Percentiles rank a stretch among this genome's conserved stretches.
Evolutionary conservation across 1,284 basidiomycete species (phyloP).

Genomic region (Ustilago tritici): DNA sequence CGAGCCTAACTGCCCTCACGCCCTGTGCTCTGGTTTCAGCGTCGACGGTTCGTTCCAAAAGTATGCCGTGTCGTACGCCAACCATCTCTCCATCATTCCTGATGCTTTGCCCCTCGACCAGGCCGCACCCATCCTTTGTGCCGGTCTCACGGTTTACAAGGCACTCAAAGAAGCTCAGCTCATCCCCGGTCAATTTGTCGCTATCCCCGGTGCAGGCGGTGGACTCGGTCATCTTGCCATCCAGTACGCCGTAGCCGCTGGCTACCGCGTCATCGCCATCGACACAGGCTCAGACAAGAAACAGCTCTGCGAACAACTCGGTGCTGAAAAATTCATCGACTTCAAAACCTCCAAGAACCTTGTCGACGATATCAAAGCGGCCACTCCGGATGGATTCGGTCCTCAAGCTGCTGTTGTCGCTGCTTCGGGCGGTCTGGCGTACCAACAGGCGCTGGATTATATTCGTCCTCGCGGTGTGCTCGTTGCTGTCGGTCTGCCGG

Average conservation of each 20-base stretch:
- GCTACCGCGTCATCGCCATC: slow-evolving; percentile 81
- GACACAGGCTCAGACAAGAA: slow-evolving; percentile 83
- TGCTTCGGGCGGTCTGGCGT: slow-evolving; percentile 73
- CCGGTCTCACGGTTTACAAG: slow-evolving; percentile 83
- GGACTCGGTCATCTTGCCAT: slow-evolving; percentile 72
- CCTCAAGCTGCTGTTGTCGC: slow-evolving; percentile 75
- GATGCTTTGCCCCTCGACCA: slow-evolving; percentile 75
- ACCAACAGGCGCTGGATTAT: slow-evolving; percentile 76
- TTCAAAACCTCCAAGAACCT: slow-evolving; percentile 76
- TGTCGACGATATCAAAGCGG: slow-evolving; percentile 76
- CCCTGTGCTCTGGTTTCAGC: slow-evolving; percentile 72
- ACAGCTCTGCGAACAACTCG: slow-evolving; percentile 77
- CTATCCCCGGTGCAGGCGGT: slow-evolving; percentile 81
- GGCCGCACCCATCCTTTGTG: slow-evolving; percentile 84
- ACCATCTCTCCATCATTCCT: slow-evolving; percentile 75
- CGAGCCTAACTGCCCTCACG: slow-evolving; percentile 74
- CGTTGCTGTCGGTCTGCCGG: slow-evolving; percentile 82
- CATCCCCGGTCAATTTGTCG: slow-evolving; percentile 82
- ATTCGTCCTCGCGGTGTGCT: slow-evolving; percentile 76
- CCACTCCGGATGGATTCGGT: slow-evolving; percentile 77
- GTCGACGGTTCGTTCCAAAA: slow-evolving; percentile 87
- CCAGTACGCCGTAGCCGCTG: slow-evolving; percentile 60
- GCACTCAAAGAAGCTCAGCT: slow-evolving; percentile 80
- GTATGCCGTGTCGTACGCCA: slow-evolving; percentile 76
- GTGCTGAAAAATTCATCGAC: slow-evolving; percentile 84